Evolutionary conservation across 768 basidiomycete species (phyloP), one percentile per base, ranked within the genome.

Genomic region (Cystobasidiopsis lactophilus): DNA sequence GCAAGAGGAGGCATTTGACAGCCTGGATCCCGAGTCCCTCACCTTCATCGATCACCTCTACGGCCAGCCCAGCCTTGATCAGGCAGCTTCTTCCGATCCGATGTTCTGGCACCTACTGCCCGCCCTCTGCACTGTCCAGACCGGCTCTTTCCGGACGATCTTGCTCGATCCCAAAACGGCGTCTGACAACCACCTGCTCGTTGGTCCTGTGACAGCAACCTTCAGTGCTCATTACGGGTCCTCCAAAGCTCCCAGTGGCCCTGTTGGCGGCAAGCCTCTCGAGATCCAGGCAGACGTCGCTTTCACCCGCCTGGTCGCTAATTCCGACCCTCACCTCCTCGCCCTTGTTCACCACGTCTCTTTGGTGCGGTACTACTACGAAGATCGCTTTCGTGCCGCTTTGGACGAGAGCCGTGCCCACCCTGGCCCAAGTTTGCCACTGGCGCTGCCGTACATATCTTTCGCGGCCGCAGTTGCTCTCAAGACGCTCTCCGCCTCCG

Each of bases 341-440:
- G 39, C 45, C n/a, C 52, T 60, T 49, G 39, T 58, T 2, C 51
- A 54, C 11, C 59, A 60, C 55, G 56, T 60, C 40, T 27, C 55
- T 38, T 39, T 40, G 38, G 57, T 58, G 23, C 51, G 56, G 18
- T 33, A 43, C 29, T 35, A 49, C 11, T 59, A 57, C 41, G 56
- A 59, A 52, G 38, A 30, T 26, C 50, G 52, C 50, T 57, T 59
- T 30, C 35, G 33, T 7, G n/a, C n/a, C 7, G 19, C 19, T 43
- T 43, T 43, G 24, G 7, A 19, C 7, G 9, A 9, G 9, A 43
- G 24, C n/a, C 19, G 41, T 11, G 7, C 16, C 9, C 33, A 16
- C 33, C 9, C 7, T 7, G 33, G 16, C 33, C 7, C 7, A 7
- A 7, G 9, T 16, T 7, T 16, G 9, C 7, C 33, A 7, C 9